A percentile compares a stretch with the other conserved stretches of the same genome.
phyloP scores from a whole-genome alignment of 192 early-diverging fungal genomes.

The Coemansia sp. region DNA sequence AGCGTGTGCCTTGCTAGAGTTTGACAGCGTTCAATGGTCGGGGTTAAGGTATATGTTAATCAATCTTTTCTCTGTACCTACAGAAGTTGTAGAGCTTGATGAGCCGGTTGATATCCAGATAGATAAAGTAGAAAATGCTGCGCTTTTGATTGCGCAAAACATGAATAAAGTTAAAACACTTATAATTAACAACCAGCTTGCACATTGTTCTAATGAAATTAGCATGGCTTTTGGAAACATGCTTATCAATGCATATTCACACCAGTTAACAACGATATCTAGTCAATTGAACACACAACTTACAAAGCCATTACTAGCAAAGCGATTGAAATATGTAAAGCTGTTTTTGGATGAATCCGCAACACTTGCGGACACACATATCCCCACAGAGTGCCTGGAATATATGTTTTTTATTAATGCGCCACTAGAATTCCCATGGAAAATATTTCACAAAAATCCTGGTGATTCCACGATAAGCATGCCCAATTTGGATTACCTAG shows the following conservation, averaged over 20 bases:
- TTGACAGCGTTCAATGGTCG: not conserved
- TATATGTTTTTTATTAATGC: not conserved
- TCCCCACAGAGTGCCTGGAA: not conserved
- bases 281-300: not conserved
- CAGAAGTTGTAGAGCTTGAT: not conserved
- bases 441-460: not conserved
- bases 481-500: not conserved
- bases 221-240: not conserved
- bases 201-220: not conserved
- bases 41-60: not conserved
- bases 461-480: not conserved
- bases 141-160: not conserved
- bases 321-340: not conserved
- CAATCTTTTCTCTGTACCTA: not conserved
- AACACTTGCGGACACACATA: not conserved
- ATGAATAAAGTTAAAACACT: not conserved
- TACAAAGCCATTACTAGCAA: not conserved
- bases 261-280: not conserved
- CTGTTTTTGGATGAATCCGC: not conserved
- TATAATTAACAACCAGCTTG: not conserved
- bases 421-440: not conserved
- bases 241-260: not conserved
- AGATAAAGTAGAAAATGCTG: not conserved
- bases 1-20: not conserved
- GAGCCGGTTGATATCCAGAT: not conserved